Evolutionary conservation across 441 rosid species (phyloP), one percentile per base, ranked within the genome.

Genomic region (Brassica balearica): DNA sequence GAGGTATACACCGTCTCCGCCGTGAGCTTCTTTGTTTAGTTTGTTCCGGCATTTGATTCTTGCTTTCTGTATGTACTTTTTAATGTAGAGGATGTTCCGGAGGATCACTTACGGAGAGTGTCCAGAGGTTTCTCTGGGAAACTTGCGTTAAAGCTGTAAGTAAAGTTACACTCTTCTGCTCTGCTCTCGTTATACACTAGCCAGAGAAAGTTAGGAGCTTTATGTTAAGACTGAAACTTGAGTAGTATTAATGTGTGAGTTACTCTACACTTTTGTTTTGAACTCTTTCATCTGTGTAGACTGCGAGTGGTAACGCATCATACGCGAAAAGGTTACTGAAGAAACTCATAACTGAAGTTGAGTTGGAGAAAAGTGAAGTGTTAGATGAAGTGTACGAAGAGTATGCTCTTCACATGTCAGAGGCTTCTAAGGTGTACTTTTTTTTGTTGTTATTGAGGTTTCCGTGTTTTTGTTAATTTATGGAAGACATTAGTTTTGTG

Each of bases 71-170:
- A 0, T 72, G 38, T 55, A 1, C 38, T 43, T 43, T 41, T 29
- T 43, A 2, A 2, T 10, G 58, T 62, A 94, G 97, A 81, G 82
- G 7, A 2, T 89, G 88, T 20, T 91, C 87, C 3, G 93, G 90
- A 71, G 96, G 97, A 22, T 69, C 77, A 34, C 70, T 91, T 34
- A 83, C 96, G 2, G 91, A 81, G 75, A 68, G 65, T 2, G 84
- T 85, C 11, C 99, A 93, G 86, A 90, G 82, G 74, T 88, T 93
- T 76, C 63, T 91, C 67, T 89, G 96, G 98, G 90, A 88, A 36
- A 68, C 80, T 29, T 91, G 94, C 69, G 75, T 90, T 32, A 66
- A 83, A 82, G 72, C 89, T 76, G 96, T 88, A 77, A 77, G 78
- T 72, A 55, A 36, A 51, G 23, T 5, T 61, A 36, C 12, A 17